Conservation (phyloP, 2,329 filamentous ascomycete species). For the Clonostachys rosea region DNA sequence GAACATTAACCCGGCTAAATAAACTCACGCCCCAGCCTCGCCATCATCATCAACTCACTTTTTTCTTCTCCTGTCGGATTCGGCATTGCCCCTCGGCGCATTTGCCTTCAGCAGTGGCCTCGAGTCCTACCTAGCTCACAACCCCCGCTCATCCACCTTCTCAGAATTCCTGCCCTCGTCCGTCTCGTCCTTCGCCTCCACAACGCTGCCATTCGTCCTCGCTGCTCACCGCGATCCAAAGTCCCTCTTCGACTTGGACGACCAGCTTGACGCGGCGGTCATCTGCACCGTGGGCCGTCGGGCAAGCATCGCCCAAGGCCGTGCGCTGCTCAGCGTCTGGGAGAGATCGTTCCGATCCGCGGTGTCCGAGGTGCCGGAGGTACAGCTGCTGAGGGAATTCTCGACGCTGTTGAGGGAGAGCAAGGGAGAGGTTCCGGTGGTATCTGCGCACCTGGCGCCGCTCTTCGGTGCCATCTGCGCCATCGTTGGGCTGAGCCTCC, state of each 20-base stretch:
- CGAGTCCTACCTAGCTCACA: constrained; percentile 76
- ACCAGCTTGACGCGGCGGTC: constrained; percentile 70
- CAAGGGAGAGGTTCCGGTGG: constrained; percentile 27
- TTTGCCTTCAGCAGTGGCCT: constrained; percentile 83
- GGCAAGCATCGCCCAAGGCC: constrained; percentile 70
- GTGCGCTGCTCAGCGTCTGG: constrained; percentile 72
- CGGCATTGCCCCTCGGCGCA: constrained; percentile 76
- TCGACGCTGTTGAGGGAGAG: not conserved
- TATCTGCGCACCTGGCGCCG: constrained; percentile 64
- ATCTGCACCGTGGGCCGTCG: constrained; percentile 76
- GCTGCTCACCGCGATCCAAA: constrained; percentile 56
- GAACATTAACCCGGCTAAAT: constrained; percentile 3
- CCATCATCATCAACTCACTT: constrained; percentile 45
- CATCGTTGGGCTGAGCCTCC: constrained; percentile 53
- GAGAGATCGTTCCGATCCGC: constrained; percentile 57
- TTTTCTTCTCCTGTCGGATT: constrained; percentile 74
- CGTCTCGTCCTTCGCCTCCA: constrained; percentile 65
- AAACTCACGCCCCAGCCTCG: constrained; percentile 1
- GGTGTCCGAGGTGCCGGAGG: not conserved
- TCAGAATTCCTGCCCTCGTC: constrained; percentile 66
- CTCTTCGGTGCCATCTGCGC: constrained; percentile 64
- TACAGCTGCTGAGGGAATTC: not conserved
- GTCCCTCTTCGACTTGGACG: constrained; percentile 57
- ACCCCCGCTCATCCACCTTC: constrained; percentile 15
- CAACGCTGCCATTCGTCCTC: constrained; percentile 70